Conservation (phyloP, 371 early-diverging fungal genomes). For the Apophysomyces sp. region DNA sequence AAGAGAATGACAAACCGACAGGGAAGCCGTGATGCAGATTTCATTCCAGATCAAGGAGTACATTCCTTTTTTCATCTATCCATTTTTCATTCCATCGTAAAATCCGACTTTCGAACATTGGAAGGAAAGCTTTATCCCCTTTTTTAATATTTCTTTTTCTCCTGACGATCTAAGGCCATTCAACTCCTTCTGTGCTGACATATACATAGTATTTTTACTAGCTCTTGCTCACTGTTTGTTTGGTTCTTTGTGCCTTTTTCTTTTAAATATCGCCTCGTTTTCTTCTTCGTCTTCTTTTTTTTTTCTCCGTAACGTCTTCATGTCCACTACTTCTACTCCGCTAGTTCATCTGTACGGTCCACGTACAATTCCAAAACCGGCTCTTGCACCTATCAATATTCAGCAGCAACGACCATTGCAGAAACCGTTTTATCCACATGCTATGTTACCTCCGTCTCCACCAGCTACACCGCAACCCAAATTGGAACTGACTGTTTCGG, state of each 20-base stretch:
- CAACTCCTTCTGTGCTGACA: conserved; percentile 1
- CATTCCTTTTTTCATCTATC: conserved; percentile 22
- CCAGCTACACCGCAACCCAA: conserved; percentile 28
- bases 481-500: conserved; percentile 35
- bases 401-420: conserved; percentile 7
- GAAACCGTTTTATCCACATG: background rate
- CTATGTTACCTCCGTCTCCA: conserved; percentile 18
- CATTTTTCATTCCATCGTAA: conserved; percentile 30
- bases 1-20: conserved; percentile 2
- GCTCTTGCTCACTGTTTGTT: background rate
- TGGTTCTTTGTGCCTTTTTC: conserved; percentile 4
- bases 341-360: conserved; percentile 30
- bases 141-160: conserved; percentile 25
- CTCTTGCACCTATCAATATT: conserved; percentile 17
- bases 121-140: conserved; percentile 10
- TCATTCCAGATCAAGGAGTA: conserved; percentile 26
- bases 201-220: background rate
- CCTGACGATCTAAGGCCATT: conserved; percentile 21
- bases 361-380: conserved; percentile 21
- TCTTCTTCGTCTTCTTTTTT: conserved; percentile 4
- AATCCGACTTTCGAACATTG: conserved; percentile 16
- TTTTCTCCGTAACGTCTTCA: conserved; percentile 4
- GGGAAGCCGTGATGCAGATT: conserved; percentile 4
- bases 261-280: conserved; percentile 13
- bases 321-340: conserved; percentile 12